Percentiles rank a stretch among this genome's conserved stretches.
Conservation (phyloP, 176 grass and related monocot species). For the Musa beccarii region DNA sequence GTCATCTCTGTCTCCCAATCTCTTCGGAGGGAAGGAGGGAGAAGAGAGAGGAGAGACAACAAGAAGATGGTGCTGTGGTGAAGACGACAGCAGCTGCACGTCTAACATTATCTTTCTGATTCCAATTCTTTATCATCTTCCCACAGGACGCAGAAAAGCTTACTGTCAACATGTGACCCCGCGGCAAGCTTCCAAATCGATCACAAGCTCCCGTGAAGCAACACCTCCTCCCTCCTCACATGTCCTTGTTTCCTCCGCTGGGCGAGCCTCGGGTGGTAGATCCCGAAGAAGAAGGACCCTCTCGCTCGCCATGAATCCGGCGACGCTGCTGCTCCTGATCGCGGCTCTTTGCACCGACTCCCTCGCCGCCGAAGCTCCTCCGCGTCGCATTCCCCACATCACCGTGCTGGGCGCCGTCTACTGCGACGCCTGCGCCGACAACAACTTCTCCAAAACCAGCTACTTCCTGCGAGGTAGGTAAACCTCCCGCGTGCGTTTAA, state of each 20-base stretch:
- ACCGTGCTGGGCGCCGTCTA: constrained; percentile 93
- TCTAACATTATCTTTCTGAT: too few relatives aligned
- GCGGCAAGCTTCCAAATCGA: neutral
- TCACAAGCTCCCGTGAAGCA: neutral
- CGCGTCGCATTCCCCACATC: constrained; percentile 48
- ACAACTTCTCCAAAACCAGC: constrained; percentile 90
- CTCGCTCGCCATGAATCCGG: constrained; percentile 3
- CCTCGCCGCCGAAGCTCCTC: constrained; percentile 32
- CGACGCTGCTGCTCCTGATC: constrained; percentile 12
- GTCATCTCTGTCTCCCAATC: too few relatives aligned
- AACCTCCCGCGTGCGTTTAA: too few relatives aligned
- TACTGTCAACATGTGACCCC: neutral
- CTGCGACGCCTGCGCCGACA: constrained; percentile 86
- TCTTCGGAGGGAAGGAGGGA: too few relatives aligned
- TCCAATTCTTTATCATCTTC: too few relatives aligned
- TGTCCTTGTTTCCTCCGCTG: neutral
- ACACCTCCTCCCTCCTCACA: neutral
- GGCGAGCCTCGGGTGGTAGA: neutral
- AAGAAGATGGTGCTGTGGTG: too few relatives aligned
- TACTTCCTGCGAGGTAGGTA: constrained; percentile 99
- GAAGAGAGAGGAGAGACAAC: too few relatives aligned
- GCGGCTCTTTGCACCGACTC: constrained; percentile 5
- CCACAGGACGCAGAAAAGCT: neutral
- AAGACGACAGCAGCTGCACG: too few relatives aligned
- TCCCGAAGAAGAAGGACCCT: neutral